Evolutionary conservation across 2,329 filamentous ascomycete genomes (phyloP), one percentile per base, ranked within the genome.

Genomic region (Phyllosticta paracitricarpa): DNA sequence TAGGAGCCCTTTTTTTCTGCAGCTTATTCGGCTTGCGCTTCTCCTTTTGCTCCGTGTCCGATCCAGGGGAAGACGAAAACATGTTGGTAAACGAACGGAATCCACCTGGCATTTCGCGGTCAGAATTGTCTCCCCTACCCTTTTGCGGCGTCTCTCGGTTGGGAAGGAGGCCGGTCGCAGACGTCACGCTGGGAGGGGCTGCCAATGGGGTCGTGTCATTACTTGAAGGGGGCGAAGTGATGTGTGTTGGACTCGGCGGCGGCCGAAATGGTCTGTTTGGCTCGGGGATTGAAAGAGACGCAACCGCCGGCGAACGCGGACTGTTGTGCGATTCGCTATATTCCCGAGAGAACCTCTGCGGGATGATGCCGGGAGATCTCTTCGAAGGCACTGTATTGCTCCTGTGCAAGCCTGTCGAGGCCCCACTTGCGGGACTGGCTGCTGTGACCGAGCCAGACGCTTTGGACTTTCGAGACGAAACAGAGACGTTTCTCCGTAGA

Each of bases 311-410:
- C 8, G 61, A 55, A 25, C 52, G 54, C 22, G 51, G 60, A 54
- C 40, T 28, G 35, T 51, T 63, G 4, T 58, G 58, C 12, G 57
- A 54, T 12, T 58, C 61, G 14, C 26, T 26, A n/a, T 62, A 19
- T 10, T 62, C 57, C n/a, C 57, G 57, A 48, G 51, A 33, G 67
- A 91, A 89, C n/a, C 88, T 82, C 5, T 83, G 82, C 1, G 85
- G 82, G 51, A 84, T 79, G 53, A 92, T 74, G 8, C 84, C 85
- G 7, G 91, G 90, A 0, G 91, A 94, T 71, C 89, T 88, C 71
- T 96, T 96, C 0, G 93, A 94, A 0, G 94, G 94, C 14, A 97
- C 81, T 2, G 94, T 99, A 71, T 97, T 97, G 76, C 93, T 97
- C 66, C 87, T 78, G 68, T 86, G 82, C n/a, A 89, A 79, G 54